phyloP scores from a whole-genome alignment of 2,329 filamentous ascomycete genomes.

The Trichoderma cornu-damae region DNA sequence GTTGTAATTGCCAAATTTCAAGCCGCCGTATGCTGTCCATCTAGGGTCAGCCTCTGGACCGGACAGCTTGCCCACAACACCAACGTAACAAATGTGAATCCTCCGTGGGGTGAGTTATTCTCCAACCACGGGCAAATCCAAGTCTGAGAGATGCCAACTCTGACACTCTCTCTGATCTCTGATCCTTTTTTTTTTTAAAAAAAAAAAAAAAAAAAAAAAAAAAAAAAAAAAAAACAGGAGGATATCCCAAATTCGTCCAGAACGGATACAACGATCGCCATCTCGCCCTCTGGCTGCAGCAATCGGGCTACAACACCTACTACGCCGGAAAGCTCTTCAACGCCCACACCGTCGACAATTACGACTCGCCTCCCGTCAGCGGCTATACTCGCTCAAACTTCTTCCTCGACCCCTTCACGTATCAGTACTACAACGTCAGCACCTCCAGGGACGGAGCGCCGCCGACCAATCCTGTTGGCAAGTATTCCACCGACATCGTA shows the following conservation, averaged over 20 bases:
- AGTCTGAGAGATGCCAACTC: no score
- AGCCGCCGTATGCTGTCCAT: slow-evolving; percentile 62
- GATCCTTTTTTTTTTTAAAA: no score
- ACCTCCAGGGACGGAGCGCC: slow-evolving; percentile 27
- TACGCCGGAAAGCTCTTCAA: slow-evolving; percentile 73
- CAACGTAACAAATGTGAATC: slow-evolving; percentile 56
- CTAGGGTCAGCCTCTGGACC: slow-evolving; percentile 60
- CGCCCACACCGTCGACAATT: slow-evolving; percentile 55
- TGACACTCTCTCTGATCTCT: no score
- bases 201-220: no score
- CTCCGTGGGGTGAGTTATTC: slow-evolving; percentile 44
- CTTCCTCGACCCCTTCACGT: slow-evolving; percentile 35
- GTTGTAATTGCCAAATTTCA: not conserved
- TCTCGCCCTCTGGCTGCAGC: slow-evolving; percentile 65
- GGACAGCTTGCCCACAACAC: slow-evolving; percentile 65
- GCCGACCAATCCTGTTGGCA: slow-evolving; percentile 31
- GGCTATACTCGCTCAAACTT: slow-evolving; percentile 53
- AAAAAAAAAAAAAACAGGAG: no score
- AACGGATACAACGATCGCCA: slow-evolving; percentile 63
- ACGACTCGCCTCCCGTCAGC: slow-evolving; percentile 50
- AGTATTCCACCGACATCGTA: slow-evolving; percentile 51
- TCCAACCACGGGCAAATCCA: no score
- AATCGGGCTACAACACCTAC: slow-evolving; percentile 64
- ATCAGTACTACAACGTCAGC: slow-evolving; percentile 45
- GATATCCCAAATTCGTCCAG: slow-evolving; percentile 60